phyloP scores from a whole-genome alignment of 805 yeast genomes.

The Yamadazyma akitaensis region DNA sequence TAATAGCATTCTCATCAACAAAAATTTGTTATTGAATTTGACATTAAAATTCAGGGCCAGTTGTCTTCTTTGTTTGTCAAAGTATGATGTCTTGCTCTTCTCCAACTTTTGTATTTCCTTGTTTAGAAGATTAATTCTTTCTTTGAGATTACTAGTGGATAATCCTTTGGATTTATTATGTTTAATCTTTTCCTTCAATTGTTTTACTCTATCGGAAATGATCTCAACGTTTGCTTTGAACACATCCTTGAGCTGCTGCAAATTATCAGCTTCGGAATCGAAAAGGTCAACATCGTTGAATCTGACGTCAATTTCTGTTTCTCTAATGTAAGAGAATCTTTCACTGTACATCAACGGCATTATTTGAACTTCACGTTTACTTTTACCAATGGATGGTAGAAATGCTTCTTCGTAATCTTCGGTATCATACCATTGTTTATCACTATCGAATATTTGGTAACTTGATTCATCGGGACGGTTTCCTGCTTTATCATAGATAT shows the following conservation, averaged over 20 bases:
- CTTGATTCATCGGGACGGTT: constrained; percentile 1
- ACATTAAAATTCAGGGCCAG: constrained; percentile 8
- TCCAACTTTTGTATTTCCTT: constrained; percentile 14
- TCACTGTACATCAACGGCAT: constrained; percentile 67
- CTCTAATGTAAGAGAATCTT: constrained; percentile 63
- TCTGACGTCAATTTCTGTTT: constrained; percentile 34
- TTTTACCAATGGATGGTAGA: constrained; percentile 33
- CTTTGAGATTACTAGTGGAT: constrained; percentile 10
- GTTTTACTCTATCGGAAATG: constrained; percentile 24
- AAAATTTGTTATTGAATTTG: constrained; percentile 36
- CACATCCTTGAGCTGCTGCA: constrained; percentile 26
- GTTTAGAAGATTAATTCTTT: constrained; percentile 21
- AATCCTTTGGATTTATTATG: constrained; percentile 9
- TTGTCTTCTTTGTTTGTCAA: constrained; percentile 10
- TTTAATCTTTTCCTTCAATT: constrained; percentile 19
- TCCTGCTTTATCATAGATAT: constrained; percentile 18
- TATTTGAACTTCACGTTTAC: constrained; percentile 44
- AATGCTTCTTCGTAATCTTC: constrained; percentile 61
- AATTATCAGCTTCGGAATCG: constrained; percentile 29
- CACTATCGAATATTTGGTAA: constrained; percentile 46
- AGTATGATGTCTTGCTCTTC: constrained; percentile 7
- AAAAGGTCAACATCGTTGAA: constrained; percentile 16
- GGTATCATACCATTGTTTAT: constrained; percentile 58
- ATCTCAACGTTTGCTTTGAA: constrained; percentile 27
- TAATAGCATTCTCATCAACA: constrained; percentile 35